Evolutionary conservation across 2,329 filamentous ascomycete genomes (phyloP).

Genomic region (Colletotrichum gigasporum): DNA sequence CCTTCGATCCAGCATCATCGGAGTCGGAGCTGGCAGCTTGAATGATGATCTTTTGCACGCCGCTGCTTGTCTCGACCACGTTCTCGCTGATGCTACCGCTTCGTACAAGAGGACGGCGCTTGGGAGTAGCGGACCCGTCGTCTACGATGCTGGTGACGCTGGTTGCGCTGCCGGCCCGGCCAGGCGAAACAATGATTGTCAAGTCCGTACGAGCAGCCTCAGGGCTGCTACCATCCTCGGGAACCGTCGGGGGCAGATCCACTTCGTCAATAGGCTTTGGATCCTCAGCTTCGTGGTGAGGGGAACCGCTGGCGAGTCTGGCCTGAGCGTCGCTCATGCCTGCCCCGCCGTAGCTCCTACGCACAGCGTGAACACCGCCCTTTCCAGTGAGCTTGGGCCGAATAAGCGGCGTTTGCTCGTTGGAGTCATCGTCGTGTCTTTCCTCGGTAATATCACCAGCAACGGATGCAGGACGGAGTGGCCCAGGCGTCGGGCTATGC

Average conservation of each 20-base stretch:
- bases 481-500: constrained; percentile 30
- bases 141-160: constrained; percentile 21
- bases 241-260: constrained; percentile 9
- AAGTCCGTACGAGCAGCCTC: constrained; percentile 17
- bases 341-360: constrained; percentile 31
- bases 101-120: constrained; percentile 28
- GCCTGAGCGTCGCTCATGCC: constrained; percentile 30
- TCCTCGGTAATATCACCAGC: constrained; percentile 22
- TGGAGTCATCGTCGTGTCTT: constrained; percentile 15
- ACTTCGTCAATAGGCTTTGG: neutral
- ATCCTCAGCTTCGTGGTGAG: neutral
- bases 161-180: constrained; percentile 17
- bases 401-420: constrained; percentile 32
- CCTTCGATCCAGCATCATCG: constrained; percentile 29
- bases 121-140: constrained; percentile 23
- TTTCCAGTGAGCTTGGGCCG: constrained; percentile 37
- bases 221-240: constrained; percentile 12
- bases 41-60: constrained; percentile 33
- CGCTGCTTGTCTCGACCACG: constrained; percentile 32
- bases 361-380: constrained; percentile 32
- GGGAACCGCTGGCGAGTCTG: constrained; percentile 21
- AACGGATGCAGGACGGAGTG: constrained; percentile 36
- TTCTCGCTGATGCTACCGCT: constrained; percentile 35
- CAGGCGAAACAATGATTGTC: constrained; percentile 23
- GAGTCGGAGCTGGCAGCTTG: constrained; percentile 33